Conservation (phyloP, 352 stramenopile species). For the Globisporangium spiculum region DNA sequence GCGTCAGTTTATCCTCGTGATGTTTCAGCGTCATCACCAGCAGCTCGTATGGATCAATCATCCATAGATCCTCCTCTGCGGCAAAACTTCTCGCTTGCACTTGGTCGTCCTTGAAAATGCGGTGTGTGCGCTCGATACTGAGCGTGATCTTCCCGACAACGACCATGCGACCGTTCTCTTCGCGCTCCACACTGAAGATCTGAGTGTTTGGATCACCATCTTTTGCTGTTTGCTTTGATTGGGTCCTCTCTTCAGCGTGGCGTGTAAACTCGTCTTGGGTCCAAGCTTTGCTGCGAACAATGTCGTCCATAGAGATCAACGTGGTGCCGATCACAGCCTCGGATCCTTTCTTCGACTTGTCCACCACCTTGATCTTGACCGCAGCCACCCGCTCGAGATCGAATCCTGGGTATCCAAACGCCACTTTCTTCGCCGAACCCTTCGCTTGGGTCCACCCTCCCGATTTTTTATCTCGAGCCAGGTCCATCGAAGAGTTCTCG, state of each 20-base stretch:
- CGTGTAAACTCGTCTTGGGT: constrained; percentile 9
- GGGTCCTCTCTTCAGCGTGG: neutral
- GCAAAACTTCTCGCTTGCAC: constrained; percentile 38
- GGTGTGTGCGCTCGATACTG: constrained; percentile 26
- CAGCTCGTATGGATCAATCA: constrained; percentile 46
- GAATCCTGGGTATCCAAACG: constrained; percentile 35
- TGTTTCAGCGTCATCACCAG: constrained; percentile 39
- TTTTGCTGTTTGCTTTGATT: neutral
- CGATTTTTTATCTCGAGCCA: constrained; percentile 9
- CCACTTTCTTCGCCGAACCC: constrained; percentile 4
- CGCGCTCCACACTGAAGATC: constrained; percentile 29
- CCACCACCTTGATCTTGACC: constrained; percentile 31
- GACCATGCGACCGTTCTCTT: constrained; percentile 17
- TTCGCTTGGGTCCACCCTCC: constrained; percentile 9
- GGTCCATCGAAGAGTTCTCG: constrained; percentile 23
- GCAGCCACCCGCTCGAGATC: constrained; percentile 45
- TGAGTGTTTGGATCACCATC: constrained; percentile 2
- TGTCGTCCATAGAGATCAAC: constrained; percentile 32
- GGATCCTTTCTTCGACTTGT: constrained; percentile 21
- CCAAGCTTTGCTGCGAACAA: constrained; percentile 17
- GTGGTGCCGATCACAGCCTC: constrained; percentile 31
- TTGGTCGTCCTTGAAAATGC: constrained; percentile 11
- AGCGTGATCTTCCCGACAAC: constrained; percentile 60
- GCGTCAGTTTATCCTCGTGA: constrained; percentile 37
- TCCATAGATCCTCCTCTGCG: constrained; percentile 37